A percentile compares a stretch with the other conserved stretches of the same genome.
phyloP scores from a whole-genome alignment of 2,329 filamentous ascomycete species.

The Alternaria burnsii region DNA sequence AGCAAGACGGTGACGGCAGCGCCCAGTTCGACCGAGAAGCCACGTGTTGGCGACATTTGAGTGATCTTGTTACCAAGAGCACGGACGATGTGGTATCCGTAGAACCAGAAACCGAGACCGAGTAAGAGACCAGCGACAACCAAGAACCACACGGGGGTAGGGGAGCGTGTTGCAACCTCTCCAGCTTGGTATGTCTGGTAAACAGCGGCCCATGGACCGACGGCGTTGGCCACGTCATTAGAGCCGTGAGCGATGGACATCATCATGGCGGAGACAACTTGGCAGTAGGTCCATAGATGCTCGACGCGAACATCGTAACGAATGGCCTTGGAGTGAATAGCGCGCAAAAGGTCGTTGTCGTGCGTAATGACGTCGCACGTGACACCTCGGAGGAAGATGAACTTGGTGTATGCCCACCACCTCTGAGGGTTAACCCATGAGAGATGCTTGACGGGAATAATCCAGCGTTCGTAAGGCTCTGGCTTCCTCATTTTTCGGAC shows the following conservation, averaged over 20 bases:
- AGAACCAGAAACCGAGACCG: slow-evolving; percentile 67
- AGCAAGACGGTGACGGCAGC: slow-evolving; percentile 70
- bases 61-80: slow-evolving; percentile 69
- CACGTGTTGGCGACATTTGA: slow-evolving; percentile 66
- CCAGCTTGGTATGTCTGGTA: slow-evolving; percentile 67
- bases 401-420: slow-evolving; percentile 54
- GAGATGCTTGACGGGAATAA: slow-evolving; percentile 46
- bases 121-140: slow-evolving; percentile 63
- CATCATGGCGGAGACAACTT: slow-evolving; percentile 67
- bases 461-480: slow-evolving; percentile 46
- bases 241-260: slow-evolving; percentile 76
- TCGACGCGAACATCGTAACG: slow-evolving; percentile 58
- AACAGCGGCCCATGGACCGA: slow-evolving; percentile 66
- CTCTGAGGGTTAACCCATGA: slow-evolving; percentile 42
- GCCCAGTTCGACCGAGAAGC: slow-evolving; percentile 47
- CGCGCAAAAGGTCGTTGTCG: slow-evolving; percentile 50
- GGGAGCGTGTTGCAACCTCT: slow-evolving; percentile 54
- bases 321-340: slow-evolving; percentile 54
- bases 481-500: slow-evolving; percentile 33
- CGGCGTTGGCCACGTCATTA: slow-evolving; percentile 69
- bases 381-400: slow-evolving; percentile 55
- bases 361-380: slow-evolving; percentile 54
- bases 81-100: slow-evolving; percentile 70
- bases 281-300: slow-evolving; percentile 57
- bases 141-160: slow-evolving; percentile 69